Evolutionary conservation across 2,329 filamentous ascomycete genomes (phyloP).

Genomic region (Fusarium protoensiforme): DNA sequence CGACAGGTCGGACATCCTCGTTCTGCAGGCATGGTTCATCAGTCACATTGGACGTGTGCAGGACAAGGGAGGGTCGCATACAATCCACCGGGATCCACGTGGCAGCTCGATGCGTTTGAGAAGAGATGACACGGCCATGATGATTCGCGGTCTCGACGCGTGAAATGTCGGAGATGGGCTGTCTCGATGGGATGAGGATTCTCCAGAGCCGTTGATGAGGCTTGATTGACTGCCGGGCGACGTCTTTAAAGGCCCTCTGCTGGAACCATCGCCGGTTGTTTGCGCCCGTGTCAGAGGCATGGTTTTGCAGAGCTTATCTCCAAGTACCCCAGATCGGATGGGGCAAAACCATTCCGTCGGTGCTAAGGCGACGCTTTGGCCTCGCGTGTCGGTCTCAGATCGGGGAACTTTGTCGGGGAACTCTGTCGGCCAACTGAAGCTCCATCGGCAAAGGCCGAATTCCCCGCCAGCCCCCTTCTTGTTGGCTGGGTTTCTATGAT

Average conservation of each 20-base stretch:
- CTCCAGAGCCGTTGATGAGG: background rate
- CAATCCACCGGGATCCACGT: slow-evolving; percentile 48
- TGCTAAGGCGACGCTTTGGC: background rate
- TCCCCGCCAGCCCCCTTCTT: background rate
- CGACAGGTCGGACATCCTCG: slow-evolving; percentile 62
- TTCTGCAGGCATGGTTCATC: slow-evolving; percentile 47
- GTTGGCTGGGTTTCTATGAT: background rate
- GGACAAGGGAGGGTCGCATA: slow-evolving; percentile 21
- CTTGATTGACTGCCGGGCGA: background rate
- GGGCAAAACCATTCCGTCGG: background rate
- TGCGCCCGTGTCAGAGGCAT: background rate
- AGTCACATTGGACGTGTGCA: background rate
- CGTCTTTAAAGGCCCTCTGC: background rate
- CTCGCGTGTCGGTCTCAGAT: background rate
- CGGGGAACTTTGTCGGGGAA: slow-evolving; percentile 1
- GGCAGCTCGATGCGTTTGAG: slow-evolving; percentile 44
- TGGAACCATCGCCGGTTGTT: background rate
- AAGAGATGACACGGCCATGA: slow-evolving; percentile 40
- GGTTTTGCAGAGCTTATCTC: slow-evolving; percentile 3
- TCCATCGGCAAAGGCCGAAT: background rate
- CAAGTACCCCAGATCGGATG: background rate
- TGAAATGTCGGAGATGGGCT: background rate
- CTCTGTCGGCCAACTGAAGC: background rate
- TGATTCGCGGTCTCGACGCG: background rate
- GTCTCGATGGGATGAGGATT: background rate